Evolutionary conservation across 352 stramenopile genomes (phyloP).

Genomic region (Phytophthora constricta): DNA sequence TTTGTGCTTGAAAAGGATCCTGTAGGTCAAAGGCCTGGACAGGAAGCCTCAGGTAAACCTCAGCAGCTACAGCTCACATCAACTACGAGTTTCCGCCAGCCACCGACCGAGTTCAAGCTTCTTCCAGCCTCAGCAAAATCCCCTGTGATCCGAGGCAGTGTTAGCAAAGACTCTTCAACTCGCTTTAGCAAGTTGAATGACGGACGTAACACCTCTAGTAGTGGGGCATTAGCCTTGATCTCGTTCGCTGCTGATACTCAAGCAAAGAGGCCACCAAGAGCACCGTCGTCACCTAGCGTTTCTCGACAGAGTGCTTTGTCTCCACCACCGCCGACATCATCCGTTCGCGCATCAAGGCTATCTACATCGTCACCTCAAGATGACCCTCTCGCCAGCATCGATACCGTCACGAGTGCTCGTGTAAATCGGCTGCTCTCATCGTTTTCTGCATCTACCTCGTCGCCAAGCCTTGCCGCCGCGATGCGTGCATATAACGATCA

Average conservation of each 20-base stretch:
- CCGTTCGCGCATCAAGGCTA: slow-evolving; percentile 24
- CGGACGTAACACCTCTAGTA: slow-evolving; percentile 13
- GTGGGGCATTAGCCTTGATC: slow-evolving; percentile 3
- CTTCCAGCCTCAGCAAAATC: slow-evolving; percentile 35
- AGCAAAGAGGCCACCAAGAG: slow-evolving; percentile 15
- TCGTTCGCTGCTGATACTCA: neutral
- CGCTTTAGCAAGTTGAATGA: slow-evolving; percentile 21
- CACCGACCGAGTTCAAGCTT: slow-evolving; percentile 44
- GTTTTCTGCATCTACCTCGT: slow-evolving; percentile 31
- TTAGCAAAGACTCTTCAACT: slow-evolving; percentile 19
- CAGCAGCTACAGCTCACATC: slow-evolving; percentile 8
- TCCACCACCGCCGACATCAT: slow-evolving; percentile 21
- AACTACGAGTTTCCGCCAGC: slow-evolving; percentile 32
- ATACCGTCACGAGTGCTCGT: slow-evolving; percentile 36
- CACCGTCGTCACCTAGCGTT: slow-evolving; percentile 3
- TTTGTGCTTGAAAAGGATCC: slow-evolving; percentile 17
- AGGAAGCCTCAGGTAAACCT: slow-evolving; percentile 8
- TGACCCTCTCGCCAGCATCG: slow-evolving; percentile 54
- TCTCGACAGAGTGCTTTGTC: slow-evolving; percentile 14
- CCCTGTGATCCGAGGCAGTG: slow-evolving; percentile 20
- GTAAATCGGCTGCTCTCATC: slow-evolving; percentile 45
- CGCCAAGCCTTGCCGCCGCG: slow-evolving; percentile 28
- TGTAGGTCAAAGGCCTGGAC: slow-evolving; percentile 4
- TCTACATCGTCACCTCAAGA: slow-evolving; percentile 26
- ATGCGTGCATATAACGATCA: slow-evolving; percentile 34